Evolutionary conservation across 208 protist species (phyloP), one percentile per base, ranked within the genome.

Genomic region (Wallacemonas rigidus): DNA sequence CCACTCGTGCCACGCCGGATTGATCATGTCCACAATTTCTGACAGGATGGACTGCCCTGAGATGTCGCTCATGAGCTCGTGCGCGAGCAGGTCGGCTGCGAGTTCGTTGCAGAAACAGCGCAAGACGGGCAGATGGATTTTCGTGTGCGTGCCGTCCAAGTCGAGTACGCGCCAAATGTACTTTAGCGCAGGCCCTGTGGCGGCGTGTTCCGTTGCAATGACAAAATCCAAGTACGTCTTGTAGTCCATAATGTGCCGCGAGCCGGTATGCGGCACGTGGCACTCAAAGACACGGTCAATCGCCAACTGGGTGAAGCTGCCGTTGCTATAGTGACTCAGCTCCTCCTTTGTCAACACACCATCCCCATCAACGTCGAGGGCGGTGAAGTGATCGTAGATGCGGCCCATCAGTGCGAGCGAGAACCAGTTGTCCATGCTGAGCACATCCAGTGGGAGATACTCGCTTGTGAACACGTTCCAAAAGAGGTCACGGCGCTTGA

Each of bases 221-320:
- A 98, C 92, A 88, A 98, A 98, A 75, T 97, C 91, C 11, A 98
- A 71, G 67, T 94, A 98, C 2, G 85, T 92, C 72, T 97, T 96
- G 81, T 94, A 98, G 72, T 97, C 90, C 89, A 98, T 97, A 51
- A 96, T 73, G 68, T 92, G 85, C 1, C 81, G 73, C 17, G 71
- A 71, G 39, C 85, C 80, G 67, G 78, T 93, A 62, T 94, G 88
- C 8, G 78, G 82, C 36, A 96, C 92, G 76, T 97, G 88, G 53
- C 92, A 91, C 73, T 97, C 90, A 82, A 97, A 97, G 8, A 93
- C 82, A 17, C 93, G 88, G 39, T 94, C 74, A 63, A 97, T 89
- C 2, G 88, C 89, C 26, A 97, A 72, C 38, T 79, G 74, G 0
- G 90, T 95, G 67, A 95, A 95, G 72, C 89, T 95, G 64, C 80